phyloP scores from a whole-genome alignment of 176 grass and related monocot genomes.

The Aegilops umbellulata region DNA sequence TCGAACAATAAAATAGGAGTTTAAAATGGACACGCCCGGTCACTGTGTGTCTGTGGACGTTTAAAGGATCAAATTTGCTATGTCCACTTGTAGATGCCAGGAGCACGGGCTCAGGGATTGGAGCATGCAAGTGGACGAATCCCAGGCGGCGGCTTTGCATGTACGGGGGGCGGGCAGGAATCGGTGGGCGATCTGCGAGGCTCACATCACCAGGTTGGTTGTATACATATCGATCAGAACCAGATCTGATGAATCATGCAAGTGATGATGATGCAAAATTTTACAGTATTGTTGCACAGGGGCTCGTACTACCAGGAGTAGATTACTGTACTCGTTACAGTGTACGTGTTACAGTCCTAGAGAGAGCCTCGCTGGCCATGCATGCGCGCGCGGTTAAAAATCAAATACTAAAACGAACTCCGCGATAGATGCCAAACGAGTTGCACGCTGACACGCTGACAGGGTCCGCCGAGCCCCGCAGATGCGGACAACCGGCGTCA shows the following conservation, averaged over 20 bases:
- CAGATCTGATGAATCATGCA: background rate
- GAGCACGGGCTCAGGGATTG: background rate
- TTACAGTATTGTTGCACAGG: background rate
- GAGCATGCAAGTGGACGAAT: background rate
- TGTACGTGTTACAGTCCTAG: too few relatives aligned
- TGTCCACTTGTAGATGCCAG: too few relatives aligned
- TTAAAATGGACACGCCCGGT: too few relatives aligned
- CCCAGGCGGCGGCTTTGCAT: background rate
- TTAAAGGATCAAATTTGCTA: too few relatives aligned
- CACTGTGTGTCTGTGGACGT: too few relatives aligned
- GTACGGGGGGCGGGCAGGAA: background rate
- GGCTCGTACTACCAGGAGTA: too few relatives aligned
- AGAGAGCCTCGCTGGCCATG: too few relatives aligned
- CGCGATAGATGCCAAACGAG: slow-evolving; percentile 21
- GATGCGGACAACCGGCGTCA: background rate
- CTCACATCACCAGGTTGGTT: background rate
- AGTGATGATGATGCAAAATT: background rate
- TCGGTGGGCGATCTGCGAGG: background rate
- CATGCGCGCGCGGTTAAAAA: background rate
- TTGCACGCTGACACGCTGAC: slow-evolving; percentile 32
- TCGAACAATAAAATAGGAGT: too few relatives aligned
- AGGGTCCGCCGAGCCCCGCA: background rate
- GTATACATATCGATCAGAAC: background rate
- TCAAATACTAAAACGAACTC: background rate
- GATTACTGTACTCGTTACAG: too few relatives aligned